Percentiles rank a stretch among this genome's conserved stretches.
Conservation (phyloP, 495 filamentous ascomycete genomes). For the Umbilicaria muhlenbergii region DNA sequence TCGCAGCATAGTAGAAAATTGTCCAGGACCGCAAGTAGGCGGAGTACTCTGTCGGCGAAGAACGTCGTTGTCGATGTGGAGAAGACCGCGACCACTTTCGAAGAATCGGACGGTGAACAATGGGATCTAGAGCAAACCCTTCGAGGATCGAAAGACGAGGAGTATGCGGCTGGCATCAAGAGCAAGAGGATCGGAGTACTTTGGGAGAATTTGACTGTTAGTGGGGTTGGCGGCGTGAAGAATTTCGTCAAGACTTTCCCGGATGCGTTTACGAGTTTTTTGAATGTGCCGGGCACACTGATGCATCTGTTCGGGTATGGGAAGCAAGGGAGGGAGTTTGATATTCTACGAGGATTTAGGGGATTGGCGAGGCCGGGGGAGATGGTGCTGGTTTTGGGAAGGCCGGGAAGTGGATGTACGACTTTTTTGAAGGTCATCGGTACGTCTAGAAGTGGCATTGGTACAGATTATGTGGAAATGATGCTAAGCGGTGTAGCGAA, state of each 20-base stretch:
- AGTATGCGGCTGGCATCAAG: slow-evolving; percentile 60
- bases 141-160: slow-evolving; percentile 50
- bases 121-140: slow-evolving; percentile 62
- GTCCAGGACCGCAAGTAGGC: slow-evolving; percentile 4
- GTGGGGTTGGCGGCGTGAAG: slow-evolving; percentile 58
- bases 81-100: slow-evolving; percentile 26
- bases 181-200: slow-evolving; percentile 66
- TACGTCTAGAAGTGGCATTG: too few species aligned
- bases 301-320: slow-evolving; percentile 41
- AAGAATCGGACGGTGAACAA: slow-evolving; percentile 31
- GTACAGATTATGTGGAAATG: too few species aligned
- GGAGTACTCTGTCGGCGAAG: slow-evolving; percentile 22
- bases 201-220: slow-evolving; percentile 65
- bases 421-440: slow-evolving; percentile 58
- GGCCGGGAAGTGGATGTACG: slow-evolving; percentile 55
- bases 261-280: slow-evolving; percentile 61
- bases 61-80: slow-evolving; percentile 29
- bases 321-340: slow-evolving; percentile 47
- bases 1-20: slow-evolving; percentile 27
- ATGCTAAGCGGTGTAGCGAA: slow-evolving; percentile 40
- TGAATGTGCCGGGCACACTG: slow-evolving; percentile 48
- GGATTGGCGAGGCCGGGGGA: slow-evolving; percentile 61
- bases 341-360: slow-evolving; percentile 47
- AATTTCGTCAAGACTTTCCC: slow-evolving; percentile 75
- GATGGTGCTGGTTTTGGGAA: slow-evolving; percentile 67